Evolutionary conservation across 192 early-diverging fungal genomes (phyloP), one percentile per base, ranked within the genome.

Genomic region (Dimargaris cristalligena): DNA sequence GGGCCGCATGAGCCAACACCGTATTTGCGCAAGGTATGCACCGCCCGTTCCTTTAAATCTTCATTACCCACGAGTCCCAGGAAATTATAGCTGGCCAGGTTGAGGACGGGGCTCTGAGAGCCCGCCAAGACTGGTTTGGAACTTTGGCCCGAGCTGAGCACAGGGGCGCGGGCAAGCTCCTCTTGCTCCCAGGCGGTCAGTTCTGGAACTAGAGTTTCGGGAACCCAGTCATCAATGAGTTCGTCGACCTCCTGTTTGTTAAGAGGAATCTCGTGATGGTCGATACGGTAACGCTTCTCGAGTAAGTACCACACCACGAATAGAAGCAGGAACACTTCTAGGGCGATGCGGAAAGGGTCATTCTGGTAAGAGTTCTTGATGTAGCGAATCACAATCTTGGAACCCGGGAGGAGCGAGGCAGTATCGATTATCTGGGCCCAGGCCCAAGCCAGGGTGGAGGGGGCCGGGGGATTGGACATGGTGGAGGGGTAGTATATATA

Each of bases 1-100:
- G 92, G 92, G 6, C 92, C 92, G 67, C 94, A 97, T 11, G 91
- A 84, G 20, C 94, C 94, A 34, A 97, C 90, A 44, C 94, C 94
- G 67, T 97, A 95, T 64, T 88, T 87, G 67, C 80, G 80, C 38
- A 97, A 80, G 2, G 88, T 87, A 28, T 77, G 74, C 55, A 94
- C 76, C 11, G 91, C 89, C 54, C 84, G 86, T 62, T 91, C 80
- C 69, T 89, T 87, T 47, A 87, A 79, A 3, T 74, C 60, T 1
- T 91, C 82, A 56, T 75, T 77, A 58, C 82, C 80, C 59, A 87
- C 71, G 50, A 89, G 78, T 9, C 89, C 89, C 56, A 95, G 74
- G 62, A 88, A 92, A 77, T 98, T 93, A 74, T 78, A 80, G 50
- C 81, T 85, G 23, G 89, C 86, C 60, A 95, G 71, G 71, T 95